phyloP scores from a whole-genome alignment of 345 rosid genomes.

The Populus pruinosa region DNA sequence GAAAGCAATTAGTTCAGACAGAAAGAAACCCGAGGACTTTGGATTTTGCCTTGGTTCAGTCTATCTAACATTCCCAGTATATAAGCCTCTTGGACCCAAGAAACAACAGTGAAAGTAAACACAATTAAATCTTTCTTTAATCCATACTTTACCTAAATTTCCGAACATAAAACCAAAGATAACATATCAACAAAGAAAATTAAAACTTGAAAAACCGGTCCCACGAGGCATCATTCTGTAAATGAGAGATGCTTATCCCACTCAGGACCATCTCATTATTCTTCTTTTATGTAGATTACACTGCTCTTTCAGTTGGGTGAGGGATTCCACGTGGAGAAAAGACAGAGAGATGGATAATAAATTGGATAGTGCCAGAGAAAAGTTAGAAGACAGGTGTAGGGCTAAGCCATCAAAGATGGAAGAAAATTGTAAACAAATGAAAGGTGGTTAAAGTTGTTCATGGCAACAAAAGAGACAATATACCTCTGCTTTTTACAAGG shows the following conservation, averaged over 20 bases:
- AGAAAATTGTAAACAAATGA: slow-evolving; percentile 2
- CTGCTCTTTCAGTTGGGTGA: neutral
- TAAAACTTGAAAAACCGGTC: neutral
- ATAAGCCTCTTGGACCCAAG: neutral
- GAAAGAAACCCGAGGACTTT: neutral
- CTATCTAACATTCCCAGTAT: neutral
- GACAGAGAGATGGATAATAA: neutral
- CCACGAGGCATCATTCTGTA: neutral
- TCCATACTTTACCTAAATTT: neutral
- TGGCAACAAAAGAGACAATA: slow-evolving; percentile 5
- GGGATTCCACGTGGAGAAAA: slow-evolving; percentile 12
- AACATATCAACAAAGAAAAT: neutral
- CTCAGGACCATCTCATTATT: neutral
- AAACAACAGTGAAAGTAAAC: neutral
- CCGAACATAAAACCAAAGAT: neutral
- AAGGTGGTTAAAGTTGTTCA: slow-evolving; percentile 15
- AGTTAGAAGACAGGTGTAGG: slow-evolving; percentile 1
- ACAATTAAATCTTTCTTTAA: neutral
- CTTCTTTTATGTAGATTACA: slow-evolving; percentile 1
- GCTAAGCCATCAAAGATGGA: slow-evolving; percentile 1
- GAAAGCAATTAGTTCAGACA: neutral
- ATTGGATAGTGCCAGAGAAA: neutral
- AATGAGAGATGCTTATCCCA: slow-evolving; percentile 12
- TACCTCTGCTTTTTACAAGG: neutral
- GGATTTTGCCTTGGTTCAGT: neutral